A percentile compares a stretch with the other conserved stretches of the same genome.
These are phyloP conservation scores for Solanum habrochaites DNA, from an alignment of 257 asterid species.

Conservation along the genomic window DNA sequence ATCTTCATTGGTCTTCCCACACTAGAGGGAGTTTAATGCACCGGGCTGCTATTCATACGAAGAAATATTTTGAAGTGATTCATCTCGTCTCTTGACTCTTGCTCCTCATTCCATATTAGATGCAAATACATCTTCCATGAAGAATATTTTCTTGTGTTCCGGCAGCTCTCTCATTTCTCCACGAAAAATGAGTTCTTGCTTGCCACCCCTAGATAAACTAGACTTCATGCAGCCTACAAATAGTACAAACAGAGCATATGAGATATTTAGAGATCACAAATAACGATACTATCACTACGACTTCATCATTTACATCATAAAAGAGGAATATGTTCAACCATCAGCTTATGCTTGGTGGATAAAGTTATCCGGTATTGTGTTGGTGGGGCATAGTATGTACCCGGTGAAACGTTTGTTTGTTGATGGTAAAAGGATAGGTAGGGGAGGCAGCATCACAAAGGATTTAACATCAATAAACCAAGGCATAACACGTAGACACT, in stretches of 20 bases:
- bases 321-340: neutral
- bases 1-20: neutral
- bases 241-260: neutral
- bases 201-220: neutral
- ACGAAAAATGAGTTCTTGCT: neutral
- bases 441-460: neutral
- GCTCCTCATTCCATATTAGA: neutral
- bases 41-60: neutral
- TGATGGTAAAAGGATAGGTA: neutral
- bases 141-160: neutral
- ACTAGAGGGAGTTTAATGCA: neutral
- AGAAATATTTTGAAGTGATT: neutral
- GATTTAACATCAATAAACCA: neutral
- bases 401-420: neutral
- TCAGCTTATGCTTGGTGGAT: neutral
- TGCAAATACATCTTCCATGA: neutral
- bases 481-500: neutral
- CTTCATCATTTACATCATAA: neutral
- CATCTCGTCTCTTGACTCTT: neutral
- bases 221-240: neutral
- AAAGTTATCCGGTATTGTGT: neutral
- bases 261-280: neutral
- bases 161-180: neutral
- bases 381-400: neutral
- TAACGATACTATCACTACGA: neutral